Conservation (phyloP, 768 basidiomycete species). For the Gymnopilus junonius region DNA sequence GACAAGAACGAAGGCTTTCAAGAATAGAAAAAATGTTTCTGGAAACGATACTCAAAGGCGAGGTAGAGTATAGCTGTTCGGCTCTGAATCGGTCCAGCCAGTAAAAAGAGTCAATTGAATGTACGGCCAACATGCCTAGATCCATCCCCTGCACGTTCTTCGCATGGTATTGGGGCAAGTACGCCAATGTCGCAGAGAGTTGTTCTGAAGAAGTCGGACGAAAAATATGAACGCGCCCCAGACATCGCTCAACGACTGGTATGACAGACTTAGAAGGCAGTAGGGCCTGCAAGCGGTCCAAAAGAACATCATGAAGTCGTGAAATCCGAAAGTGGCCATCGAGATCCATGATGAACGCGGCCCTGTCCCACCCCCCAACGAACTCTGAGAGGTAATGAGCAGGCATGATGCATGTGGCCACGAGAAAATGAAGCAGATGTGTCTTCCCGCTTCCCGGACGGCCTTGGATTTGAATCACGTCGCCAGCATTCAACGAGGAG, state of each 20-base stretch:
- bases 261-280: slow-evolving; percentile 27
- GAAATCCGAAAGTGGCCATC: slow-evolving; percentile 66
- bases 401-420: slow-evolving; percentile 64
- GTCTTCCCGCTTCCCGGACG: slow-evolving; percentile 78
- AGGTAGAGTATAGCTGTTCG: slow-evolving; percentile 50
- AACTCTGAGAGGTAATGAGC: slow-evolving; percentile 26
- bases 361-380: slow-evolving; percentile 66
- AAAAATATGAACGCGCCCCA: slow-evolving; percentile 71
- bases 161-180: slow-evolving; percentile 59
- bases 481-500: slow-evolving; percentile 43
- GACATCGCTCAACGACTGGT: slow-evolving; percentile 29
- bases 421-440: slow-evolving; percentile 70
- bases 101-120: slow-evolving; percentile 78
- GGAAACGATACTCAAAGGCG: slow-evolving; percentile 29
- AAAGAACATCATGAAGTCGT: slow-evolving; percentile 58
- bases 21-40: slow-evolving; percentile 51
- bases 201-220: slow-evolving; percentile 68
- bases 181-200: slow-evolving; percentile 67
- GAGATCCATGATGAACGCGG: slow-evolving; percentile 71
- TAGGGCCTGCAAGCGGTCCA: slow-evolving; percentile 44
- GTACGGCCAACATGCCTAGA: slow-evolving; percentile 71
- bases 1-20: slow-evolving; percentile 48
- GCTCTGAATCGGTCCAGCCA: slow-evolving; percentile 74
- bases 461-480: slow-evolving; percentile 80
- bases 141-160: slow-evolving; percentile 52